Conservation (phyloP, 1,284 basidiomycete genomes). For the Moniliella sp. region DNA sequence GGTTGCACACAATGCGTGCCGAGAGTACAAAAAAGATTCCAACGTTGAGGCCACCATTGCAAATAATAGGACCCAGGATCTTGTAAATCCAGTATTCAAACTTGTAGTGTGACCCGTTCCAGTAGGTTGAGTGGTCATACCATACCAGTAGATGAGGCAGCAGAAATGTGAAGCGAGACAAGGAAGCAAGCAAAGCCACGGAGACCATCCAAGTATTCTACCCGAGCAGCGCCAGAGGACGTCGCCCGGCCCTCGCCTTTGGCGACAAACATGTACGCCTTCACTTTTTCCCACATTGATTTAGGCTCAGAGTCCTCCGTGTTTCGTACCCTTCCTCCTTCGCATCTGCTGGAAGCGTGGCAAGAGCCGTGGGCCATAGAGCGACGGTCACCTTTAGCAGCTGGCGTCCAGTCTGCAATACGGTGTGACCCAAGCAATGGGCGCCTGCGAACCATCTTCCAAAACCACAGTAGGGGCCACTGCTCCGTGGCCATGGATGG, state of each 20-base stretch:
- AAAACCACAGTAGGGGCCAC: no score
- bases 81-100: conserved; percentile 19
- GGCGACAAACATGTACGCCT: conserved; percentile 10
- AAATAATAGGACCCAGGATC: conserved; percentile 10
- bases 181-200: conserved; percentile 23
- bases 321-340: neutral
- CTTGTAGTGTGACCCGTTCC: conserved; percentile 9
- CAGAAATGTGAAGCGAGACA: conserved; percentile 24
- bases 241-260: conserved; percentile 11
- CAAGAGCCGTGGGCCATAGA: neutral
- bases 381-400: no score
- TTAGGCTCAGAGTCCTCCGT: neutral
- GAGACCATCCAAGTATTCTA: conserved; percentile 25
- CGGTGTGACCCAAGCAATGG: no score
- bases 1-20: conserved; percentile 17
- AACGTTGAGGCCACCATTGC: conserved; percentile 16
- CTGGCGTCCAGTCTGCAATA: no score
- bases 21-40: conserved; percentile 23
- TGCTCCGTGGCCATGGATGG: no score
- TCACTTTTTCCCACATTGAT: no score
- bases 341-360: neutral
- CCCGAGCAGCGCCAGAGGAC: conserved; percentile 13
- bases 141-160: conserved; percentile 21
- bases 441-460: no score
- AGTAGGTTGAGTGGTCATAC: conserved; percentile 6